Evolutionary conservation across 495 filamentous ascomycete species (phyloP).

Genomic region (Podospora anserina): DNA sequence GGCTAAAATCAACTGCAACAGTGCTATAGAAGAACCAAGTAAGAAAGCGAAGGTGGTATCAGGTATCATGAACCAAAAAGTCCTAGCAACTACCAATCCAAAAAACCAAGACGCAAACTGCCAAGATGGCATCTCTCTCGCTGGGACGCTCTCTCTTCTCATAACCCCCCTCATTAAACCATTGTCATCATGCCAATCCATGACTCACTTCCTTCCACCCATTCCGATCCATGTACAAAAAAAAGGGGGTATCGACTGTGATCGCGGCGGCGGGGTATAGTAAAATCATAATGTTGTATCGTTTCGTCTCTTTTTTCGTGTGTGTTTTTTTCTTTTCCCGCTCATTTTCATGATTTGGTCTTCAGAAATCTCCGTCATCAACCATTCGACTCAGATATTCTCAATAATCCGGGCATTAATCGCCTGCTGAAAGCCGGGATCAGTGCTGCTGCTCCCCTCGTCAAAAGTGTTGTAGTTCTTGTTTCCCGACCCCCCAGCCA

Average conservation of each 20-base stretch:
- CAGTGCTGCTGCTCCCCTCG: constrained; percentile 25
- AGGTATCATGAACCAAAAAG: not conserved
- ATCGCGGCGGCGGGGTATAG: not conserved
- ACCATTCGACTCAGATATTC: constrained; percentile 61
- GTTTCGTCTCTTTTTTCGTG: not conserved
- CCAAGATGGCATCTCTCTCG: not conserved
- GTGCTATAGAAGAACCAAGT: not conserved
- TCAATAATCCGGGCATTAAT: constrained; percentile 84
- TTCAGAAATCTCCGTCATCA: not conserved
- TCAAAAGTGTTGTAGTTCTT: constrained; percentile 26
- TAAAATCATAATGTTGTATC: not conserved
- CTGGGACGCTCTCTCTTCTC: not conserved
- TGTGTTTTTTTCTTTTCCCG: not conserved
- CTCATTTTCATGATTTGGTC: no score
- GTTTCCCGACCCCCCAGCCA: constrained; percentile 21
- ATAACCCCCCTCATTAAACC: not conserved
- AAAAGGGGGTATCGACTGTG: not conserved
- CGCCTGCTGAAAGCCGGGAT: constrained; percentile 69
- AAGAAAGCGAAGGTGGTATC: not conserved
- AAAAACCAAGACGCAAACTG: not conserved
- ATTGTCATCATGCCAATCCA: not conserved
- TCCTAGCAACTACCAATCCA: not conserved
- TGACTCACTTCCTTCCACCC: not conserved
- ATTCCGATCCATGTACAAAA: not conserved
- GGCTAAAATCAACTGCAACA: not conserved